Evolutionary conservation across 2,329 filamentous ascomycete species (phyloP).

Genomic region (Endoconidiophora laricicola): DNA sequence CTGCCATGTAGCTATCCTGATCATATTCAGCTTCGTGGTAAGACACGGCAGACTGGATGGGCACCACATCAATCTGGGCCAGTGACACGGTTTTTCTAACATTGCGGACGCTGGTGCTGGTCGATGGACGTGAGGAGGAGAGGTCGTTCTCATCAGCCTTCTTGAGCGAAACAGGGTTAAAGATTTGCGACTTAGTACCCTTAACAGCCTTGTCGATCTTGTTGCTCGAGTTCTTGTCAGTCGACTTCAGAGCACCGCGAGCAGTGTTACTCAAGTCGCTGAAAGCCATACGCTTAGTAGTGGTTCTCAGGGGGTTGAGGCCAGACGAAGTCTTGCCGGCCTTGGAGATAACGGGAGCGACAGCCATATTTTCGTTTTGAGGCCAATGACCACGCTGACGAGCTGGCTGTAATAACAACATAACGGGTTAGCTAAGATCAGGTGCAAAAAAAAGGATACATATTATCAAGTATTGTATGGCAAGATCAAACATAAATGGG

Average conservation of each 20-base stretch:
- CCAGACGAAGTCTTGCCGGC: conserved; percentile 23
- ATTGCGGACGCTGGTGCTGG: not conserved
- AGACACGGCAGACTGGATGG: conserved; percentile 5
- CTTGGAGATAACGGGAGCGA: conserved; percentile 38
- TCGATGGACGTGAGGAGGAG: not conserved
- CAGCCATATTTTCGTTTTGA: conserved; percentile 50
- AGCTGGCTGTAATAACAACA: conserved; percentile 20
- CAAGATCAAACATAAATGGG: not conserved
- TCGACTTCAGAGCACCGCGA: conserved; percentile 17
- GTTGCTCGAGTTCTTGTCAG: conserved; percentile 21
- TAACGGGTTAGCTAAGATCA: not conserved
- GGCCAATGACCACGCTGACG: conserved; percentile 32
- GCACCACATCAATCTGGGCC: conserved; percentile 13
- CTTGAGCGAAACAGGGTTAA: conserved; percentile 9
- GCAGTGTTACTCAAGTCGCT: conserved; percentile 65
- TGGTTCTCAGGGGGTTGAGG: conserved; percentile 41
- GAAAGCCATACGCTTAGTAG: conserved; percentile 62
- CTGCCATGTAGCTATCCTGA: conserved; percentile 7
- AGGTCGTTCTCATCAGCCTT: conserved; percentile 5
- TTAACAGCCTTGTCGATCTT: conserved; percentile 24
- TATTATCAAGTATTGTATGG: not conserved
- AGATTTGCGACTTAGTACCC: conserved; percentile 12
- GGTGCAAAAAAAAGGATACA: not conserved
- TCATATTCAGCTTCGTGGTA: not conserved
- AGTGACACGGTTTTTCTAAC: conserved; percentile 3